Base-by-base conservation (phyloP, 1,284 basidiomycete species). In the Ustilago trichophora region DNA sequence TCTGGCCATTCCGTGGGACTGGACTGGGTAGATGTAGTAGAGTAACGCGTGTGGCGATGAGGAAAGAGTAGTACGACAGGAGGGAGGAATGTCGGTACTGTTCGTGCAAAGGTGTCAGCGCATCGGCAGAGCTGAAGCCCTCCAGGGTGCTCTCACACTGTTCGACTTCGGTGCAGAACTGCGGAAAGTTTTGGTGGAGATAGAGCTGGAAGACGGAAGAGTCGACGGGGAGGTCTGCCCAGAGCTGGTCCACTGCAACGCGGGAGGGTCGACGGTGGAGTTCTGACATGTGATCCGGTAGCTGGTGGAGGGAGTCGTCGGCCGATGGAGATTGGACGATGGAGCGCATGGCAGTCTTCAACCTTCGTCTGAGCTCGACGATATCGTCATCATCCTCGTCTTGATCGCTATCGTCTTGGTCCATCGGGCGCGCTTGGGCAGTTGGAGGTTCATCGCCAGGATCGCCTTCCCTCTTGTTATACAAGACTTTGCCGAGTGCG, bases 101-200 rank as follows among this genome's bases (percentile, higher is more conserved):
- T 12, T 56, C 49, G 19, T 84, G 21, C 83, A 88, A 5, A 87
- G 67, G 46, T 4, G 41, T 22, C 12, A 78, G 86, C 80, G 87
- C 85, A 77, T 98, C 94, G 1, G 90, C 85, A 83, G 86, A 87
- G 70, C 92, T 94, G 50, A 98, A 82, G 78, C 87, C 88, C 26
- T 97, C 93, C 16, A 88, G 83, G 3, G 93, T 82, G 0, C 84
- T 85, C 3, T 86, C 86, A 60, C 89, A 89, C 59, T 98, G 85
- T 4, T 94, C 91, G 0, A 95, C 80, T 22, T 89, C 87, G 33
- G 86, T 83, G 75, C 90, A 92, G 79, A 92, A 98, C 47, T 89
- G 88, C 0, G 89, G 86, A 64, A 93, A 91, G 78, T 97, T 98
- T 78, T 98, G 93, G 68, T 98, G 93, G 3, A 95, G 85, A 81